Evolutionary conservation across 345 rosid species (phyloP).

Genomic region (Pugionium cornutum): DNA sequence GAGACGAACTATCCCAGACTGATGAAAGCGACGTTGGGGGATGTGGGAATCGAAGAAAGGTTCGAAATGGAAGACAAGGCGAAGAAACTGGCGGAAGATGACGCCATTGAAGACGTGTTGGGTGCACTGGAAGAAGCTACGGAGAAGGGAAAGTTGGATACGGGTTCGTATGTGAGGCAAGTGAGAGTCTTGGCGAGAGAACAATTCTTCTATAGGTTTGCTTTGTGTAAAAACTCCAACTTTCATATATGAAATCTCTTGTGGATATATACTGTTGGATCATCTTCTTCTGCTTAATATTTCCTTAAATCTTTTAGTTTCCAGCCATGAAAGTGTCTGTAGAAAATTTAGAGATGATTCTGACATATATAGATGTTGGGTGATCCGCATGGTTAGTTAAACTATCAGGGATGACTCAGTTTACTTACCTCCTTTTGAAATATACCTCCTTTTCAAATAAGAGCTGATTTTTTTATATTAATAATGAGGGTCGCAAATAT

Average conservation of each 20-base stretch:
- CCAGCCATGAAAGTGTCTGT: too few species aligned
- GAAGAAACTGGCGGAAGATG: constrained; percentile 43
- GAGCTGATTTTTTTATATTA: too few species aligned
- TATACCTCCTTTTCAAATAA: too few species aligned
- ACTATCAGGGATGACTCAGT: too few species aligned
- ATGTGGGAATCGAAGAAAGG: constrained; percentile 29
- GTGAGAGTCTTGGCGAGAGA: constrained; percentile 73
- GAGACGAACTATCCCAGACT: constrained; percentile 36
- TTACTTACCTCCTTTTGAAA: too few species aligned
- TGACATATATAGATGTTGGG: too few species aligned
- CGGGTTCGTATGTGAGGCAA: constrained; percentile 55
- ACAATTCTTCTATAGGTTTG: constrained; percentile 45
- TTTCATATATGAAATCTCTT: not conserved
- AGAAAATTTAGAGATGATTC: too few species aligned
- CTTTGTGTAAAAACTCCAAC: not conserved
- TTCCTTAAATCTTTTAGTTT: not conserved
- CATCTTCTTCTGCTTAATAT: not conserved
- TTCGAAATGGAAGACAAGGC: constrained; percentile 37
- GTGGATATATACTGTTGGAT: constrained; percentile 1
- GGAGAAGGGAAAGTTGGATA: constrained; percentile 41
- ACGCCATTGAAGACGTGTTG: constrained; percentile 62
- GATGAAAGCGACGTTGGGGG: not conserved
- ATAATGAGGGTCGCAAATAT: too few species aligned
- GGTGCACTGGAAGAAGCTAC: constrained; percentile 54
- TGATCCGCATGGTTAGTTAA: too few species aligned